A percentile compares a stretch with the other conserved stretches of the same genome.
Evolutionary conservation across 257 asterid genomes (phyloP).

Genomic region (Solanum clarkiae): DNA sequence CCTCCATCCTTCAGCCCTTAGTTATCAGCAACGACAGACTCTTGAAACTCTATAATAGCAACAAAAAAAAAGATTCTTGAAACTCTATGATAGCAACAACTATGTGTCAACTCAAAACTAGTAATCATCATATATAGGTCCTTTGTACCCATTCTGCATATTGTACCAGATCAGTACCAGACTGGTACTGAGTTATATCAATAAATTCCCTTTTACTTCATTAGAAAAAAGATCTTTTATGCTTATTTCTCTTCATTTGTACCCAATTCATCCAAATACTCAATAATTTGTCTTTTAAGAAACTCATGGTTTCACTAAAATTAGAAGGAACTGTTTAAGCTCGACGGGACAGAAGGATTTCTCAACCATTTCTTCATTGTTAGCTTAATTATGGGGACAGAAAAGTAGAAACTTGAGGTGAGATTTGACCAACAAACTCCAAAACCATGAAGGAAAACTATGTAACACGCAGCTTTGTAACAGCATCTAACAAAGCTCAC

Average conservation of each 20-base stretch:
- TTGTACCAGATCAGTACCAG: not conserved
- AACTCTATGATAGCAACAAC: not conserved
- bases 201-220: not conserved
- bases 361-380: not conserved
- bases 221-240: not conserved
- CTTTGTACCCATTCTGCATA: not conserved
- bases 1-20: not conserved
- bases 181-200: not conserved
- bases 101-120: not conserved
- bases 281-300: not conserved
- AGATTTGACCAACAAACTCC: not conserved
- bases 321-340: not conserved
- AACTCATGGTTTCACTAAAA: not conserved
- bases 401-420: not conserved
- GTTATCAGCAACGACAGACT: not conserved
- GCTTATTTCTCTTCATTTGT: not conserved
- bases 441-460: constrained; percentile 2
- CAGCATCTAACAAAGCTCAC: not conserved
- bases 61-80: not conserved
- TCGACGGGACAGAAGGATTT: not conserved
- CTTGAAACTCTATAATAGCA: not conserved
- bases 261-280: not conserved
- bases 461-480: not conserved
- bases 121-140: not conserved
- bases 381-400: not conserved